Base-by-base conservation (phyloP, 345 rosid genomes). In the Angophora floribunda region DNA sequence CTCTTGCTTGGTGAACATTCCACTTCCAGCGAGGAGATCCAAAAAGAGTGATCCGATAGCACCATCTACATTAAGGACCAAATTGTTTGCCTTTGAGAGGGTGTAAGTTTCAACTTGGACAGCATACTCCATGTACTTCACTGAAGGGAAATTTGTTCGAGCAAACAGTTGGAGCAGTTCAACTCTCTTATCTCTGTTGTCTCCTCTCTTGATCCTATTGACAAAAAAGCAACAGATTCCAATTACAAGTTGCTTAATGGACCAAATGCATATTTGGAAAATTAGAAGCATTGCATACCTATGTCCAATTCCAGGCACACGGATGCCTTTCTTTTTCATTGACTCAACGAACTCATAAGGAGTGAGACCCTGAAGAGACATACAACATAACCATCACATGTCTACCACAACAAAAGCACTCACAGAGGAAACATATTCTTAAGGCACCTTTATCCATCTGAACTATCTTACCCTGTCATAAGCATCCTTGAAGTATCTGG, bases 321-420 rank as follows among this genome's bases (percentile, higher is more conserved):
- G 99, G 51, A 97, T 97, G 84, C 99, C 99, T 90, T 96, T 96
- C 97, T 97, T 97, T 93, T 97, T 97, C 99, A 97, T 97, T 87
- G 93, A 63, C 91, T 97, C 99, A 47, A 96, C 99, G 65, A 96
- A 97, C 90, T 97, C 99, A 32, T 97, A 96, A 51, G 99, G 94
- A 67, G 99, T 92, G 85, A 97, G 97, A 88, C 92, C 91, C 99
- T 97, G 94, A 67, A 90, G 90, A 47, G 87, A 49, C 90, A 86
- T 59, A 53, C 87, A 86, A 21, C 21, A 13, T 36, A 19, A 75
- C 47, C 82, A 75, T 75, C 49, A 17, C 82, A 36, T 75, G 7
- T 19, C 9, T 36, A 9, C 49, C 47, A 17, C 47, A 36, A 75
- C 49, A 41, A 75, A 75, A 41, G 84, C 49, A 75, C 26, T 75